Percentiles rank a stretch among this genome's conserved stretches.
Evolutionary conservation across 257 asterid species (phyloP).

Genomic region (Paraleonurus japonicus): DNA sequence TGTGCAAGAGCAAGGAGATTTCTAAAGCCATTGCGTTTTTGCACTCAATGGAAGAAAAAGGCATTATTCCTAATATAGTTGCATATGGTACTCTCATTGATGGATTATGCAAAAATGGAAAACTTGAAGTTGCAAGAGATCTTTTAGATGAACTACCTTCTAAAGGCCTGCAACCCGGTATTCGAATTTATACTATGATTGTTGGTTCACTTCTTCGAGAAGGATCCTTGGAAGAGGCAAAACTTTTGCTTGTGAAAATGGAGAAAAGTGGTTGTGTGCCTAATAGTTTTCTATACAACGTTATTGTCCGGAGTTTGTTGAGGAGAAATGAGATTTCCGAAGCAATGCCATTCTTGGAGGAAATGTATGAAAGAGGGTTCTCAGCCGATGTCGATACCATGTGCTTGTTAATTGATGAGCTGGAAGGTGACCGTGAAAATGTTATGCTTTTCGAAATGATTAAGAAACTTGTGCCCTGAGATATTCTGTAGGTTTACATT

Average conservation of each 20-base stretch:
- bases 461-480: background rate
- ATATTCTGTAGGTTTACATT: too few relatives aligned
- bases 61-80: background rate
- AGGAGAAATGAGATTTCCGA: background rate
- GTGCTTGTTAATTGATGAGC: background rate
- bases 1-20: background rate
- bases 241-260: background rate
- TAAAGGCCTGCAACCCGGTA: slow-evolving; percentile 11
- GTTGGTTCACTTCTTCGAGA: background rate
- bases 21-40: slow-evolving; percentile 16
- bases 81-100: background rate
- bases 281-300: background rate
- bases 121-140: background rate
- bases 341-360: background rate
- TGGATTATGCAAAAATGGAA: slow-evolving; percentile 22
- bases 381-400: background rate
- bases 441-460: background rate
- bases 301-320: background rate
- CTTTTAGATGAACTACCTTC: background rate
- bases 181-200: background rate
- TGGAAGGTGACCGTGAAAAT: background rate
- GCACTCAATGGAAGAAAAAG: background rate
- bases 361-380: background rate
- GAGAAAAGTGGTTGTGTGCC: background rate
- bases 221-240: background rate